phyloP scores from a whole-genome alignment of 192 early-diverging fungal species.

The Umbelopsis isabellina region DNA sequence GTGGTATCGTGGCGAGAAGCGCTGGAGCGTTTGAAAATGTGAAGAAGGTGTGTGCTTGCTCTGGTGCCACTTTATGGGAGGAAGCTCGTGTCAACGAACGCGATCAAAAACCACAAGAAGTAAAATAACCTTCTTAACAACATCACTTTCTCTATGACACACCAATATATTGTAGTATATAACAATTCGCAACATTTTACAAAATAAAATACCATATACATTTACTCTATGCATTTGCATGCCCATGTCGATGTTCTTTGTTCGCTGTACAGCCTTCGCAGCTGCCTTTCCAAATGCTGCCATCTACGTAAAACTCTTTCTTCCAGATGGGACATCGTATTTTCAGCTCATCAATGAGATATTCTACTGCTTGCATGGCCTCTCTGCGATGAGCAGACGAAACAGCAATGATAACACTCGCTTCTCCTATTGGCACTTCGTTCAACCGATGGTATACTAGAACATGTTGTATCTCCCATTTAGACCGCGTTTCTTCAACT shows the following conservation, averaged over 20 bases:
- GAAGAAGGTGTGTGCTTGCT: slow-evolving; percentile 86
- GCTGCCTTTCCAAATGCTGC: slow-evolving; percentile 52
- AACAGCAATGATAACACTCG: slow-evolving; percentile 81
- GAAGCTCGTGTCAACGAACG: slow-evolving; percentile 61
- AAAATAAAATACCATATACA: too few species aligned
- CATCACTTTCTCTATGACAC: background rate
- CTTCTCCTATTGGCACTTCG: slow-evolving; percentile 76
- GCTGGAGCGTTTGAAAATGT: slow-evolving; percentile 91
- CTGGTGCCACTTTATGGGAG: slow-evolving; percentile 87
- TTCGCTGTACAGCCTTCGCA: slow-evolving; percentile 73
- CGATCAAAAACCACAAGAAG: slow-evolving; percentile 4
- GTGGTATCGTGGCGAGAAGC: slow-evolving; percentile 86
- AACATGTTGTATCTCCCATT: slow-evolving; percentile 69
- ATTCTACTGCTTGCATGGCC: slow-evolving; percentile 74
- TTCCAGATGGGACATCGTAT: slow-evolving; percentile 91
- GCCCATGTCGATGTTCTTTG: slow-evolving; percentile 80
- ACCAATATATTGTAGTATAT: slow-evolving; percentile 14
- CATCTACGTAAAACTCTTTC: slow-evolving; percentile 86
- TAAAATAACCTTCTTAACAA: background rate
- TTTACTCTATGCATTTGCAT: slow-evolving; percentile 68
- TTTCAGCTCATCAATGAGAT: slow-evolving; percentile 92
- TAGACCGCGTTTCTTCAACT: slow-evolving; percentile 63
- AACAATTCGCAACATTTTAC: background rate
- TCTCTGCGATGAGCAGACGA: slow-evolving; percentile 81
- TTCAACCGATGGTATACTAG: slow-evolving; percentile 84